Evolutionary conservation across 768 basidiomycete species (phyloP).

Genomic region (Boletus edulis): DNA sequence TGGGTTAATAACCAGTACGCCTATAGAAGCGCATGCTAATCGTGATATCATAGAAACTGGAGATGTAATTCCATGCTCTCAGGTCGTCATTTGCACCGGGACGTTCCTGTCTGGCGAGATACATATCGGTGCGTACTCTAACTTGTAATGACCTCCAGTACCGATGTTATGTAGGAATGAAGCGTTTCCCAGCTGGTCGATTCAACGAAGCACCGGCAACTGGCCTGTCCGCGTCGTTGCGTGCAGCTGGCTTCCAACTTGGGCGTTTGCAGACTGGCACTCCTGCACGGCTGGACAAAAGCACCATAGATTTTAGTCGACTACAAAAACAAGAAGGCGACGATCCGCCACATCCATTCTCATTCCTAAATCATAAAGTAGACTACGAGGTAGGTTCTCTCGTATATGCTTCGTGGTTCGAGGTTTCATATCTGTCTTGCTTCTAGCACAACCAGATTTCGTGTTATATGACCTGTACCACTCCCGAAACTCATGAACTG

Average conservation of each 20-base stretch:
- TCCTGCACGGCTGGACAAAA: conserved; percentile 72
- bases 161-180: conserved; percentile 47
- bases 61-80: conserved; percentile 70
- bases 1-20: conserved; percentile 44
- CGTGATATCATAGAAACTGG: conserved; percentile 54
- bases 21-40: neutral
- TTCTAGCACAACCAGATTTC: conserved; percentile 67
- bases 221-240: conserved; percentile 75
- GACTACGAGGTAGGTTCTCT: conserved; percentile 58
- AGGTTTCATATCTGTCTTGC: neutral
- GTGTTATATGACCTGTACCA: conserved; percentile 76
- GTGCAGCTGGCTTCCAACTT: conserved; percentile 73
- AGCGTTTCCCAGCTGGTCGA: conserved; percentile 75
- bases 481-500: conserved; percentile 68
- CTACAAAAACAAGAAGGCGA: conserved; percentile 71
- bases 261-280: conserved; percentile 86
- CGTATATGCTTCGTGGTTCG: neutral
- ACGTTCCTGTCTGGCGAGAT: conserved; percentile 92
- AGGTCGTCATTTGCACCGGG: conserved; percentile 87
- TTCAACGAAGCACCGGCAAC: conserved; percentile 68
- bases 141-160: neutral
- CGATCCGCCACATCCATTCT: conserved; percentile 63
- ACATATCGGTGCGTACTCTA: conserved; percentile 62
- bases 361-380: conserved; percentile 65
- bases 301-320: conserved; percentile 65